A percentile compares a stretch with the other conserved stretches of the same genome.
These are phyloP conservation scores for Psilocybe cyanescens DNA, from an alignment of 768 basidiomycete species.

Conservation along the genomic window DNA sequence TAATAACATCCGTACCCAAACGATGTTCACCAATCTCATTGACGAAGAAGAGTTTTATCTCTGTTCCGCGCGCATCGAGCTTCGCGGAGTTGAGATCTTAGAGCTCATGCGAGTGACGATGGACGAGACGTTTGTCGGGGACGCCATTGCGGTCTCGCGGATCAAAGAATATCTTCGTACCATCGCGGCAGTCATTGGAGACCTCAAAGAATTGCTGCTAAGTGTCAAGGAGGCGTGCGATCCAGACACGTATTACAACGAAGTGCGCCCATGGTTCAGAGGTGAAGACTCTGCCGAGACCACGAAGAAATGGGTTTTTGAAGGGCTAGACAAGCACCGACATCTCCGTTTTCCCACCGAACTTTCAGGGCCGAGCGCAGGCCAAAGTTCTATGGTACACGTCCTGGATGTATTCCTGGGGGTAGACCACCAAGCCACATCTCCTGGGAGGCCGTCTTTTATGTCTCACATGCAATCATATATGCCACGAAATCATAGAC, in stretches of 20 bases:
- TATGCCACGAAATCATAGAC: slow-evolving; percentile 84
- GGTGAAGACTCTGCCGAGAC: slow-evolving; percentile 66
- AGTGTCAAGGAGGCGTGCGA: slow-evolving; percentile 75
- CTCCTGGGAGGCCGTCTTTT: slow-evolving; percentile 46
- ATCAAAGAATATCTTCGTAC: slow-evolving; percentile 66
- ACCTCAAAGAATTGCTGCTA: slow-evolving; percentile 67
- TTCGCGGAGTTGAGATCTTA: slow-evolving; percentile 85
- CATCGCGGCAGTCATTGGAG: slow-evolving; percentile 68
- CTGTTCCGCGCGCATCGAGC: slow-evolving; percentile 85
- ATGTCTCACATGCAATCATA: slow-evolving; percentile 79
- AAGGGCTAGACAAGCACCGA: slow-evolving; percentile 45
- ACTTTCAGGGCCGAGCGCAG: slow-evolving; percentile 84
- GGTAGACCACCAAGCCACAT: slow-evolving; percentile 52
- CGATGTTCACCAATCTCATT: slow-evolving; percentile 75
- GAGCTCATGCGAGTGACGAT: slow-evolving; percentile 85
- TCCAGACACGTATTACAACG: slow-evolving; percentile 75
- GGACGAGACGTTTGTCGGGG: slow-evolving; percentile 89
- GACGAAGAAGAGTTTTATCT: slow-evolving; percentile 95
- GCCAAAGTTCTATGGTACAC: slow-evolving; percentile 82
- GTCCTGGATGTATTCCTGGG: slow-evolving; percentile 78
- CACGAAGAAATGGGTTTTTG: slow-evolving; percentile 53
- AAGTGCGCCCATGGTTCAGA: slow-evolving; percentile 83
- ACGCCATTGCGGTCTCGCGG: slow-evolving; percentile 67
- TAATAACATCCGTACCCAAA: slow-evolving; percentile 68
- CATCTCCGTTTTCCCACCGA: slow-evolving; percentile 49